phyloP scores from a whole-genome alignment of 2,329 filamentous ascomycete species.

The Fusarium staphyleae region DNA sequence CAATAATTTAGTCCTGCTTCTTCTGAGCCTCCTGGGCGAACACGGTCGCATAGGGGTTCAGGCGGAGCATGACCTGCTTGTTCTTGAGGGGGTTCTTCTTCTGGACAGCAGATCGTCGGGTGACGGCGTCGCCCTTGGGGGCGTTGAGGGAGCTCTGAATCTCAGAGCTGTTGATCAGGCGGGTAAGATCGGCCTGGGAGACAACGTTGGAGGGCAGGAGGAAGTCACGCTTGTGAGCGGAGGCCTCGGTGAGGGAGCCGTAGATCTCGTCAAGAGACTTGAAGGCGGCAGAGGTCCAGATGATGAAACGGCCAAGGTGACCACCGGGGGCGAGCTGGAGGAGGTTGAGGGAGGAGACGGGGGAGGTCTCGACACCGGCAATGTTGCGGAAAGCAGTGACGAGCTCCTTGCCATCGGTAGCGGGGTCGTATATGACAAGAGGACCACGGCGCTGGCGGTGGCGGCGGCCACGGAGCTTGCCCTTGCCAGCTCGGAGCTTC shows the following conservation, averaged over 20 bases:
- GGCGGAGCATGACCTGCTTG: constrained; percentile 97
- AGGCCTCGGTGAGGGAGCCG: constrained; percentile 87
- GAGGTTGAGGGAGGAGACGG: constrained; percentile 94
- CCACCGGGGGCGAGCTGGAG: constrained; percentile 99
- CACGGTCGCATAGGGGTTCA: constrained; percentile 96
- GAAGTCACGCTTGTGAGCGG: constrained; percentile 98
- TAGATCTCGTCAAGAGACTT: constrained; percentile 97
- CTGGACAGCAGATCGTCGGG: constrained; percentile 90
- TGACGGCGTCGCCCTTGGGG: constrained; percentile 86
- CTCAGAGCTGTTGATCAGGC: constrained; percentile 99
- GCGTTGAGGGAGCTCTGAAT: constrained; percentile 94
- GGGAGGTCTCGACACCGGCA: constrained; percentile 94
- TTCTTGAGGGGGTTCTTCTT: constrained; percentile 99
- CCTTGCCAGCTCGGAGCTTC: constrained; percentile 98
- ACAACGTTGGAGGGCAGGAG: constrained; percentile 92
- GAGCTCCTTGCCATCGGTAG: constrained; percentile 93
- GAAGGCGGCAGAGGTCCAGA: constrained; percentile 98
- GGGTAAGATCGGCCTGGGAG: constrained; percentile 91
- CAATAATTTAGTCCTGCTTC: constrained; percentile 48
- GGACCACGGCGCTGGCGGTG: constrained; percentile 98
- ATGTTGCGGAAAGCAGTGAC: constrained; percentile 98
- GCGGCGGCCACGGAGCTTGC: constrained; percentile 96
- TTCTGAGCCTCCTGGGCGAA: constrained; percentile 74
- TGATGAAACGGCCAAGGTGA: constrained; percentile 97
- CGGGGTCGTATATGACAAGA: constrained; percentile 96